Conservation (phyloP, 2,329 filamentous ascomycete genomes). For the Ophiostoma ulmi region DNA sequence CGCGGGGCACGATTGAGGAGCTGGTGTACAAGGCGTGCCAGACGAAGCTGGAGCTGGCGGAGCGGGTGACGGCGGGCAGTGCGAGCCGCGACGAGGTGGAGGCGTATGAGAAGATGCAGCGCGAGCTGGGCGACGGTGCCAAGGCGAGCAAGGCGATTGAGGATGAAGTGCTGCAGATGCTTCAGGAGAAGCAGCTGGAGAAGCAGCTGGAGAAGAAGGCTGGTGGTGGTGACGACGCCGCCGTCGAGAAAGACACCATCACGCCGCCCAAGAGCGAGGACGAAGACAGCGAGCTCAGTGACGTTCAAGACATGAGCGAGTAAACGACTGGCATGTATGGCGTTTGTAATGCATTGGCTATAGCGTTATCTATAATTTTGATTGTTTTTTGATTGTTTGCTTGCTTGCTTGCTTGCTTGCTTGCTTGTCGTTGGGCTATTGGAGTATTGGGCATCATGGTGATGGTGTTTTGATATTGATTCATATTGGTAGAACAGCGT, state of each 20-base stretch:
- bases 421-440: no score
- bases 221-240: background rate
- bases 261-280: constrained; percentile 18
- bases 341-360: background rate
- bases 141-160: constrained; percentile 37
- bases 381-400: background rate
- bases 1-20: constrained; percentile 79
- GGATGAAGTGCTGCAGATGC: constrained; percentile 43
- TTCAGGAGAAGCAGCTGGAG: constrained; percentile 28
- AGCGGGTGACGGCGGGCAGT: constrained; percentile 43
- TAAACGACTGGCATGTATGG: background rate
- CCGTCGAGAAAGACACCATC: background rate
- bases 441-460: background rate
- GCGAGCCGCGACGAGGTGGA: constrained; percentile 33
- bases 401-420: no score
- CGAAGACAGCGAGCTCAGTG: background rate
- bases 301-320: background rate
- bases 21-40: constrained; percentile 86
- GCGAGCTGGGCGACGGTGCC: constrained; percentile 32
- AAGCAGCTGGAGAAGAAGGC: background rate
- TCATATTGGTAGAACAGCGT: background rate
- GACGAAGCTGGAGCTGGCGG: constrained; percentile 86
- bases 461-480: background rate
- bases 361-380: no score
- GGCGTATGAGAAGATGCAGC: constrained; percentile 26